Conservation (phyloP, 164 flowering plant species). For the Macadamia tetraphylla region DNA sequence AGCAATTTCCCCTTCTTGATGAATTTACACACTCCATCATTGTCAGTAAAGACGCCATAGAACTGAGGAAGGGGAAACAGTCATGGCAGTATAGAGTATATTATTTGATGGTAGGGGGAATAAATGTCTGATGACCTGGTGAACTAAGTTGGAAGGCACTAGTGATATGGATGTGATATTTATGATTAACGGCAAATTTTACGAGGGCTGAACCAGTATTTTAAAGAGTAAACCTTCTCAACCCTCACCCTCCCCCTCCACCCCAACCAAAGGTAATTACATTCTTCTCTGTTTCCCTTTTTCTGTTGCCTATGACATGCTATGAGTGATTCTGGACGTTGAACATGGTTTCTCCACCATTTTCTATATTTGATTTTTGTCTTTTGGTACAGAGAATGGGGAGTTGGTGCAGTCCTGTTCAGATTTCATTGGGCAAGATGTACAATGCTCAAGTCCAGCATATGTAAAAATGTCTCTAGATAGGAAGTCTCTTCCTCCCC, state of each 20-base stretch:
- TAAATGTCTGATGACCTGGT: slow-evolving; percentile 5
- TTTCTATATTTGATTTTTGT: neutral
- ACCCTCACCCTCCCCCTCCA: neutral
- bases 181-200: neutral
- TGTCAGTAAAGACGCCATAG: neutral
- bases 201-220: neutral
- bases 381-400: neutral
- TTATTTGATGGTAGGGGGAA: neutral
- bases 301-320: neutral
- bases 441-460: neutral
- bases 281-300: neutral
- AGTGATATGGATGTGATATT: neutral
- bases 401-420: neutral
- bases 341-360: too few relatives aligned
- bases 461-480: slow-evolving; percentile 1
- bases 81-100: neutral
- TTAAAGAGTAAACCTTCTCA: neutral
- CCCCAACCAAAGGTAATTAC: neutral
- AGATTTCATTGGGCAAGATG: neutral
- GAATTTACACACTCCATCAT: neutral
- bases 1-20: slow-evolving; percentile 2
- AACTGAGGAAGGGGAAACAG: neutral
- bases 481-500: neutral
- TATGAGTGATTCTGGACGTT: neutral
- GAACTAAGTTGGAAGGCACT: neutral